Evolutionary conservation across 805 yeast genomes (phyloP), one percentile per base, ranked within the genome.

Genomic region (Lipomyces yamanashiensis): DNA sequence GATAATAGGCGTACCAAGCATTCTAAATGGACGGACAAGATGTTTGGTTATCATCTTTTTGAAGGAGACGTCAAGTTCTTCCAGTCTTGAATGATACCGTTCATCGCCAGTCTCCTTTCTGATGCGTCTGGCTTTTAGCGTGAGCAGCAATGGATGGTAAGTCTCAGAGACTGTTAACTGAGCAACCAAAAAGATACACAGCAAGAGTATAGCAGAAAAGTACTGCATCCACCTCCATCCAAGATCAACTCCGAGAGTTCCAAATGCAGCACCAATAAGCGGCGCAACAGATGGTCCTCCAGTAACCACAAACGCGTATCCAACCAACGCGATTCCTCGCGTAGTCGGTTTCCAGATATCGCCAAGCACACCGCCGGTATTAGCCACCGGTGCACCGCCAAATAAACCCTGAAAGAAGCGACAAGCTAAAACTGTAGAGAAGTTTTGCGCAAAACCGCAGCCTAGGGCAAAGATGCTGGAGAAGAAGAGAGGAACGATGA

Each of bases 11-110:
- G 82, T 81, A 21, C 84, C 75, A 17, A 85, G 85, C 78, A 93
- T 90, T 69, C 84, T 85, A 66, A 93, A 77, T 1, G 98, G 98
- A 71, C 97, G 84, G 70, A 85, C 77, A 61, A 92, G 80, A 78
- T 92, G 90, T 28, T 89, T 84, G 63, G 84, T 82, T 63, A 90
- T 70, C 75, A 92, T 80, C 74, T 92, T 96, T 40, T 78, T 79
- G 54, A 89, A 74, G 1, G 88, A 77, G 74, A 91, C 75, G 54
- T 90, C 90, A 73, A 84, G 85, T 37, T 93, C 95, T 74, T 92
- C 98, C 74, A 90, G 96, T 77, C 90, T 96, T 23, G 98, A 90
- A 90, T 91, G 90, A 67, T 90, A 89, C 71, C 88, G 88, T 64
- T 81, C 80, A 74, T 92, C 89, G 52, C 95, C 92, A 6, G 97